Conservation (phyloP, 768 basidiomycete species). For the Tricholoma saponaceum region DNA sequence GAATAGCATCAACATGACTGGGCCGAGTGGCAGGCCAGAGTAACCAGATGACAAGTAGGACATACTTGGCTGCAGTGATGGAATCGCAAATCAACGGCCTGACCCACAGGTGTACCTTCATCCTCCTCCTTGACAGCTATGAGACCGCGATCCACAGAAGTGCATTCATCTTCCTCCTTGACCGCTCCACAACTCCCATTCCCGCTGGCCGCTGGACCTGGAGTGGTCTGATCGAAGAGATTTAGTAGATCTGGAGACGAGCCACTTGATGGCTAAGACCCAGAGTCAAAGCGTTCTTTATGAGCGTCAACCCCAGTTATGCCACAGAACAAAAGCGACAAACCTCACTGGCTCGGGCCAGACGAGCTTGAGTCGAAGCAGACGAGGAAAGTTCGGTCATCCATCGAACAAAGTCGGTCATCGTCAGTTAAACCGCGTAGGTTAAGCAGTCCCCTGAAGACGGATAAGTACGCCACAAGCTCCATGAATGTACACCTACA, state of each 20-base stretch:
- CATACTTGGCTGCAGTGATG: slow-evolving; percentile 87
- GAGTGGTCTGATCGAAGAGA: not conserved
- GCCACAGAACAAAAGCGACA: not conserved
- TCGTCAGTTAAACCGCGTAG: not conserved
- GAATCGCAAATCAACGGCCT: slow-evolving; percentile 94
- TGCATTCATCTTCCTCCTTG: not conserved
- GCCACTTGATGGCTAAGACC: not conserved
- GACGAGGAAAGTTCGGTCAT: not conserved
- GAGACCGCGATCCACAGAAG: not conserved
- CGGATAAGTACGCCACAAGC: not conserved
- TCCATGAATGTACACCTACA: not conserved
- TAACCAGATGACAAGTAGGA: slow-evolving; percentile 15
- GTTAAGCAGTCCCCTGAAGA: not conserved
- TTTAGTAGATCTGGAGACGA: not conserved
- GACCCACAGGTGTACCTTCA: not conserved
- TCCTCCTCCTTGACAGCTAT: not conserved
- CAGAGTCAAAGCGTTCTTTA: not conserved
- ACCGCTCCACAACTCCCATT: not conserved
- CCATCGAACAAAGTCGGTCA: not conserved
- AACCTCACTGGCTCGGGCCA: not conserved
- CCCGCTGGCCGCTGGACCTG: not conserved
- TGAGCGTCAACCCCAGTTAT: not conserved
- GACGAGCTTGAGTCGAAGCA: not conserved
- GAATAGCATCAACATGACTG: slow-evolving; percentile 11
- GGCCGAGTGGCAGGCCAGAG: slow-evolving; percentile 22